Evolutionary conservation across 805 yeast species (phyloP), one percentile per base, ranked within the genome.

Genomic region (Debaryomyces maramus): DNA sequence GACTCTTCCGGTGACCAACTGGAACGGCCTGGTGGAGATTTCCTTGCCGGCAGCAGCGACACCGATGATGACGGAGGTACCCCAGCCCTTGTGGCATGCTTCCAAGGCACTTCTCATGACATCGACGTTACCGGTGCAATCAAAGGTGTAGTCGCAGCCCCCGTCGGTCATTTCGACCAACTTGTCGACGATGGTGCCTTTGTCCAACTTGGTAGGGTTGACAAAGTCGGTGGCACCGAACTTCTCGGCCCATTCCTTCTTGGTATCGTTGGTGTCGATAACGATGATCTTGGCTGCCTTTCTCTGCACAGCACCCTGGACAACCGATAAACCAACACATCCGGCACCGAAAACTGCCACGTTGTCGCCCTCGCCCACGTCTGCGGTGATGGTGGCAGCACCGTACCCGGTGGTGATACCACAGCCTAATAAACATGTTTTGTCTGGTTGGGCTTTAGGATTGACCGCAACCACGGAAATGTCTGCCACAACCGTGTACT

Each of bases 41-140:
- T 93, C 98, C 70, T 89, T 77, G 51, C 99, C 99, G 29, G 97
- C 96, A 52, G 97, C 96, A 34, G 99, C 99, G 53, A 93, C 99
- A 65, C 99, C 99, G 61, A 93, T 93, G 56, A 93, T 75, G 53
- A 91, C 78, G 16, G 97, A 88, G 60, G 83, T 81, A 68, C 99
- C 99, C 97, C 99, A 93, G 50, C 99, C 99, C 70, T 90, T 91
- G 74, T 93, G 98, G 65, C 97, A 89, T 16, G 96, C 87, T 75
- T 93, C 98, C 51, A 93, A 77, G 20, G 99, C 99, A 59, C 81
- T 75, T 72, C 98, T 83, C 99, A 93, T 93, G 36, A 93, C 98
- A 33, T 78, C 67, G 46, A 83, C 90, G 60, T 91, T 93, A 72
- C 99, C 99, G 38, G 99, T 93, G 74, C 98, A 90, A 74, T 93